Evolutionary conservation across 176 grass and related monocot species (phyloP), one percentile per base, ranked within the genome.

Genomic region (Olyra latifolia): DNA sequence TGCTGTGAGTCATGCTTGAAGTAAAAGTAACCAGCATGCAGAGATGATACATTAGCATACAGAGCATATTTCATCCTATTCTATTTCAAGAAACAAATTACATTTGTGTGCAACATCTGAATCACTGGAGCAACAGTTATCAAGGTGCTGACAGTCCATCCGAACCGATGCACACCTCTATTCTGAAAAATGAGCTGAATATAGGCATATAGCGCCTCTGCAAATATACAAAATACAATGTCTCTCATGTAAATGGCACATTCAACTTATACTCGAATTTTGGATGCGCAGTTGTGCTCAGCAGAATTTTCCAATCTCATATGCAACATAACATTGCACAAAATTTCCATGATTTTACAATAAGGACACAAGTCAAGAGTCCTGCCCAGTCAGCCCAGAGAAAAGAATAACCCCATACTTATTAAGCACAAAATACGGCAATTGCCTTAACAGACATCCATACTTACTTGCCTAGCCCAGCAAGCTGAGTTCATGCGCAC

Each of bases 381-480:
- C 54, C 47, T 27, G 35, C 41, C 2, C 28, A 25, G 5, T 65
- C 47, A 20, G 35, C 41, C 2, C 28, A 20, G 5, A 28, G 0
- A 40, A 54, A 65, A 32, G 0, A 39, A 80, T 67, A 66, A 59
- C 9, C 59, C 20, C 57, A 35, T n/a, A 35, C 25, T 28, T 30
- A 22, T 3, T 27, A 54, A 20, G 17, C 28, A 62, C 56, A 81
- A 76, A 81, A 54, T 7, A 35, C 53, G 17, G 62, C 16, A 49
- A 43, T 52, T 69, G 42, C 52, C 11, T 12, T 28, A n/a, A 4
- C 29, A 3, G 39, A 39, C 53, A 83, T 64, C 80, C 30, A 6
- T 77, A 20, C 24, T 82, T 87, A 82, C 77, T 77, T n/a, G n/a
- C 23, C 64, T 69, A 62, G 54, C 54, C 32, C 23, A 28, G 8